Conservation (phyloP, 2,329 filamentous ascomycete genomes). For the Cladosporium cucumerinum region DNA sequence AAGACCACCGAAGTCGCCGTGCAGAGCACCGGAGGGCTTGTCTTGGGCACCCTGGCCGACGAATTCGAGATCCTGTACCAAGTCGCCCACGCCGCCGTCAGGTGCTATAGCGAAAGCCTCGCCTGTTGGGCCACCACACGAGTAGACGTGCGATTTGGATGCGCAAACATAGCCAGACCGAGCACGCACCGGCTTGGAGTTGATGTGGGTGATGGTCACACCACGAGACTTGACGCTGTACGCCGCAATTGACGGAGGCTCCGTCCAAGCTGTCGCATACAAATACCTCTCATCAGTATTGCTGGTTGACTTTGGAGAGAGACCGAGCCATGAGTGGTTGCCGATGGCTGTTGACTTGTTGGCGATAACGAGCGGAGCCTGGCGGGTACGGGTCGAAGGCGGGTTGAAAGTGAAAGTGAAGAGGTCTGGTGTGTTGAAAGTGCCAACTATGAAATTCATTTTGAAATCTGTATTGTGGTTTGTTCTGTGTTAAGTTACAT, state of each 20-base stretch:
- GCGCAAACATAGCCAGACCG: slow-evolving; percentile 35
- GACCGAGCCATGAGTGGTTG: slow-evolving; percentile 36
- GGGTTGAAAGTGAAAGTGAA: slow-evolving; percentile 34
- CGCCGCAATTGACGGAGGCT: slow-evolving; percentile 32
- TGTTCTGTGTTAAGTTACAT: not conserved
- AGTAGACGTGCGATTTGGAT: slow-evolving; percentile 32
- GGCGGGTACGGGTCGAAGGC: slow-evolving; percentile 12
- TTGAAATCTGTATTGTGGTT: not conserved
- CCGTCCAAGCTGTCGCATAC: slow-evolving; percentile 38
- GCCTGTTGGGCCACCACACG: slow-evolving; percentile 33
- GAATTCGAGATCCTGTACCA: slow-evolving; percentile 35
- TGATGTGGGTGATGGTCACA: slow-evolving; percentile 31
- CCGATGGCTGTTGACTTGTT: slow-evolving; percentile 31
- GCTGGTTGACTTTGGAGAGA: slow-evolving; percentile 21
- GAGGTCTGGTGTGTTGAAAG: slow-evolving; percentile 33
- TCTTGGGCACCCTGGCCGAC: slow-evolving; percentile 30
- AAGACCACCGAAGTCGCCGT: slow-evolving; percentile 36
- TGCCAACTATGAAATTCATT: slow-evolving; percentile 38
- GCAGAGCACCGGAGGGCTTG: slow-evolving; percentile 29
- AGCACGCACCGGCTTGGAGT: slow-evolving; percentile 31
- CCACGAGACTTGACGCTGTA: slow-evolving; percentile 28
- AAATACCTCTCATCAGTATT: slow-evolving; percentile 24
- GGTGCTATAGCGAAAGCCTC: slow-evolving; percentile 32
- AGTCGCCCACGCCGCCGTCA: slow-evolving; percentile 31
- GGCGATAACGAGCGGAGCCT: slow-evolving; percentile 23